Evolutionary conservation across 208 protist genomes (phyloP), one percentile per base, ranked within the genome.

Genomic region (Leishmania tarentolae): DNA sequence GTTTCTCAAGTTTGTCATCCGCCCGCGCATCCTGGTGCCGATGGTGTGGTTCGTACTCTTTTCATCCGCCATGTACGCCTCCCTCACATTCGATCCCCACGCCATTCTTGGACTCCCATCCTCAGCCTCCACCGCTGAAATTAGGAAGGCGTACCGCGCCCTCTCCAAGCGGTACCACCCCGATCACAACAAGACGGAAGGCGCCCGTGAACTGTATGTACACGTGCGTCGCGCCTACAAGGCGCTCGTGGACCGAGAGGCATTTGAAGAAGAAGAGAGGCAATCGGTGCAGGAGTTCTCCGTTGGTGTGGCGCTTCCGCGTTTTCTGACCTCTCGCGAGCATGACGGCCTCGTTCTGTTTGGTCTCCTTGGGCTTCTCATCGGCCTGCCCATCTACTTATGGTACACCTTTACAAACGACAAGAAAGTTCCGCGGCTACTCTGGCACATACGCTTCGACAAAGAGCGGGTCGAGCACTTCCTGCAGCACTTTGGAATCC

Each of bases 191-290:
- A 93, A 90, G 52, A 97, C 92, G 40, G 91, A 95, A 11, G 93
- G 93, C 77, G 97, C 95, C 35, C 93, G 95, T 47, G 89, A 93
- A 35, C 87, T 97, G 72, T 98, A 97, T 83, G 75, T 95, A 24
- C 88, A 97, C 80, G 90, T 98, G 21, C 94, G 91, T 46, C 91
- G 94, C 19, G 97, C 97, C 17, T 98, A 99, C 90, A 96, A 98
- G 87, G 94, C 95, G 7, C 87, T 99, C n/a, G 92, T 96, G 0
- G 93, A 98, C 82, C 93, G 92, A n/a, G 89, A 95, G 65, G 93
- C 94, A 53, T 98, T 97, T 83, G 94, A 98, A 74, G 92, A 97
- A 79, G 94, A 98, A 76, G 94, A 96, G 75, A 77, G 83, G 69
- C 88, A 93, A 75, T 95, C 90, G 70, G 59, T 78, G 4, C 86